Conservation (phyloP, 1,139 yeast species). For the Hansenula sp. region DNA sequence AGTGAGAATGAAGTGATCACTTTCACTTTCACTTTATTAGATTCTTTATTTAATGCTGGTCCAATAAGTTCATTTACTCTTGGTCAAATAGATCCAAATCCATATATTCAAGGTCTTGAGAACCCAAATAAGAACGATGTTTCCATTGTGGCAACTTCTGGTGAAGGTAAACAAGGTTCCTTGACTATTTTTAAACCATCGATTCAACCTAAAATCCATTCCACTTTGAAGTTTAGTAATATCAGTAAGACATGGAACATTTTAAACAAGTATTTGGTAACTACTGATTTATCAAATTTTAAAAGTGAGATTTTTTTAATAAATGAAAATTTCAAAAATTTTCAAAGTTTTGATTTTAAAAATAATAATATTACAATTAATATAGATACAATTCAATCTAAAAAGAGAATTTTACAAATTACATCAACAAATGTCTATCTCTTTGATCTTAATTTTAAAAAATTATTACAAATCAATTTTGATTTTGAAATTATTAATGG, state of each 20-base stretch:
- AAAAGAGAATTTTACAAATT: constrained; percentile 66
- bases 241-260: constrained; percentile 73
- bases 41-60: constrained; percentile 62
- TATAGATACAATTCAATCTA: constrained; percentile 57
- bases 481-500: constrained; percentile 52
- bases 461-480: constrained; percentile 33
- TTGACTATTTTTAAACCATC: constrained; percentile 61
- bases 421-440: constrained; percentile 62
- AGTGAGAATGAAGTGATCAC: constrained; percentile 25
- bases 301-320: constrained; percentile 75
- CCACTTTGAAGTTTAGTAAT: constrained; percentile 71
- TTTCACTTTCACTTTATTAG: constrained; percentile 42
- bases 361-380: constrained; percentile 63
- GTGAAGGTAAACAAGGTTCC: constrained; percentile 51
- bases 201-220: constrained; percentile 59
- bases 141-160: constrained; percentile 69
- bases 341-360: constrained; percentile 60
- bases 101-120: constrained; percentile 52
- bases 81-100: constrained; percentile 57
- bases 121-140: constrained; percentile 66
- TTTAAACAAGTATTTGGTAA: constrained; percentile 53
- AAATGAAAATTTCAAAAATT: constrained; percentile 58
- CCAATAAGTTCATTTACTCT: constrained; percentile 69
- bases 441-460: constrained; percentile 60
- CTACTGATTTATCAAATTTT: constrained; percentile 61